phyloP scores from a whole-genome alignment of 169 alveolate species.

The Plasmodium relictum region DNA sequence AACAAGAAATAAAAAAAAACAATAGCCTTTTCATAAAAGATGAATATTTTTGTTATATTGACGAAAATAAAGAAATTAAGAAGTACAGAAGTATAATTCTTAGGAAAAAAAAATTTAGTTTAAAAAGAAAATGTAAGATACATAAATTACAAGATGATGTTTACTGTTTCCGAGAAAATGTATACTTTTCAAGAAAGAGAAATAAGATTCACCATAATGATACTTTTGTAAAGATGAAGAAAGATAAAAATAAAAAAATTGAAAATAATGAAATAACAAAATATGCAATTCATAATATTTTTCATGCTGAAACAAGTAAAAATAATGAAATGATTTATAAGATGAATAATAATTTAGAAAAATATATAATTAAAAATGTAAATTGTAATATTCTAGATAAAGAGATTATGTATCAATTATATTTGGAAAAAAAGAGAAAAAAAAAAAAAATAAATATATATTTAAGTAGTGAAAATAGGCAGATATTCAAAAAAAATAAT shows the following conservation, averaged over 20 bases:
- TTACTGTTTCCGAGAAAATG: not conserved
- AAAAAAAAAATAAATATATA: not conserved
- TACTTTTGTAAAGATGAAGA: not conserved
- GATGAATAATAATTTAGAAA: not conserved
- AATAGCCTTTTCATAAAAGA: not conserved
- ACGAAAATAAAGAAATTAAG: not conserved
- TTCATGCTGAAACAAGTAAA: not conserved
- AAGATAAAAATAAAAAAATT: not conserved
- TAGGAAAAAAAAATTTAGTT: not conserved
- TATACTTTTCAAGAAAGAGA: not conserved
- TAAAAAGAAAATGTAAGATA: not conserved
- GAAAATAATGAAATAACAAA: not conserved
- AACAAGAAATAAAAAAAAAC: not conserved
- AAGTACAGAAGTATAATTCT: not conserved
- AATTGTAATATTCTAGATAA: slow-evolving; percentile 6
- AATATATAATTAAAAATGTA: not conserved
- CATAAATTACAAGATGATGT: not conserved
- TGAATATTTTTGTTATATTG: not conserved
- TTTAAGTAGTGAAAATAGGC: not conserved
- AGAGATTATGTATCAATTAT: slow-evolving; percentile 35
- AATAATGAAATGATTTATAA: not conserved
- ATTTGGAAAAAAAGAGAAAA: not conserved
- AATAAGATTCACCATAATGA: not conserved
- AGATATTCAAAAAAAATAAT: not conserved
- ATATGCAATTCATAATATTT: not conserved